A percentile compares a stretch with the other conserved stretches of the same genome.
Evolutionary conservation across 441 rosid species (phyloP).

Genomic region (Monsonia emarginata): DNA sequence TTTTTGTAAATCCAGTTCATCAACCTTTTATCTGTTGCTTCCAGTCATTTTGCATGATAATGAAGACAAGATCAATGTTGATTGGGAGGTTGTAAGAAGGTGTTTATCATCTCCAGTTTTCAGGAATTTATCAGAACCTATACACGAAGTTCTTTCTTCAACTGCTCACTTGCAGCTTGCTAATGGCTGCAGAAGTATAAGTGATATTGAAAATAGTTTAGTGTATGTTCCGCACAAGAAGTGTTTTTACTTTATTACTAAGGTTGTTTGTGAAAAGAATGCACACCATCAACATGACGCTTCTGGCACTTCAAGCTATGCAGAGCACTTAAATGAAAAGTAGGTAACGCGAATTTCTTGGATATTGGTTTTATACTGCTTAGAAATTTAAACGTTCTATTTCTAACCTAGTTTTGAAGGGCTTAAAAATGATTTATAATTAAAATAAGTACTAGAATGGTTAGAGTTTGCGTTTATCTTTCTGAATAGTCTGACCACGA

Average conservation of each 20-base stretch:
- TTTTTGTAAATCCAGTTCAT: slow-evolving; percentile 28
- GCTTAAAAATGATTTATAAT: not conserved
- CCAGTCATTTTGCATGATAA: slow-evolving; percentile 38
- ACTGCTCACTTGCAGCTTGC: slow-evolving; percentile 40
- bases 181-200: slow-evolving; percentile 43
- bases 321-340: slow-evolving; percentile 38
- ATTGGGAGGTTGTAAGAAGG: slow-evolving; percentile 56
- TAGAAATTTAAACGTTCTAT: not conserved
- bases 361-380: not conserved
- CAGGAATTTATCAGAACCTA: slow-evolving; percentile 27
- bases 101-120: slow-evolving; percentile 84
- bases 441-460: not conserved
- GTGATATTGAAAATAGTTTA: slow-evolving; percentile 66
- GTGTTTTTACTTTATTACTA: slow-evolving; percentile 47
- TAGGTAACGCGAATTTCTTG: slow-evolving; percentile 36
- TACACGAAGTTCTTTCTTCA: slow-evolving; percentile 25
- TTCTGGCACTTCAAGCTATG: slow-evolving; percentile 34
- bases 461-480: not conserved
- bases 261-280: slow-evolving; percentile 35
- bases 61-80: slow-evolving; percentile 35
- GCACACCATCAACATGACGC: slow-evolving; percentile 39
- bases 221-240: slow-evolving; percentile 50
- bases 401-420: not conserved
- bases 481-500: not conserved
- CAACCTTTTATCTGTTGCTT: slow-evolving; percentile 75